phyloP scores from a whole-genome alignment of 2,329 filamentous ascomycete species.

The Colletotrichum zoysiae region DNA sequence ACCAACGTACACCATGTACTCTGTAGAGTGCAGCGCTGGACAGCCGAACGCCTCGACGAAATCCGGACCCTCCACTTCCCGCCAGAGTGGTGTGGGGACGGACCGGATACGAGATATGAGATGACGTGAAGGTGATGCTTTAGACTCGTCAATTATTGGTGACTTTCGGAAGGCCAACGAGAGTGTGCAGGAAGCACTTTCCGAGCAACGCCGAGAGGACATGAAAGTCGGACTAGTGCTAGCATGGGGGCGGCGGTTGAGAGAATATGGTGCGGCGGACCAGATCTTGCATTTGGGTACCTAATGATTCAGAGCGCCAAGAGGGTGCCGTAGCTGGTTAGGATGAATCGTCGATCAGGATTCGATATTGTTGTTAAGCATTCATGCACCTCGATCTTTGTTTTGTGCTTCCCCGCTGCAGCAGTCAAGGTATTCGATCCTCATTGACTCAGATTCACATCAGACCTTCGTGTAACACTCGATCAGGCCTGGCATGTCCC shows the following conservation, averaged over 20 bases:
- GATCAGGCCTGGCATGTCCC: background rate
- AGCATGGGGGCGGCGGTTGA: background rate
- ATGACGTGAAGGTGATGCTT: background rate
- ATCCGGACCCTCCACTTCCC: background rate
- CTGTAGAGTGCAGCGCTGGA: background rate
- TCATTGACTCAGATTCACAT: background rate
- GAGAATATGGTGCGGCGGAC: background rate
- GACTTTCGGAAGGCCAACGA: background rate
- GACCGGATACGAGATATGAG: background rate
- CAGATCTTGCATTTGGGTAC: background rate
- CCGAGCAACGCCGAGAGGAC: background rate
- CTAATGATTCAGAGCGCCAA: background rate
- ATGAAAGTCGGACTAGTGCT: background rate
- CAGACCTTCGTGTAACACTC: background rate
- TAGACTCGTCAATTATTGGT: background rate
- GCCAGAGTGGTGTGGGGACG: background rate
- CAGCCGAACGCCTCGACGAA: background rate
- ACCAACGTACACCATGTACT: background rate
- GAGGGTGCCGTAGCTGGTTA: background rate
- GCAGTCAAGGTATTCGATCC: background rate
- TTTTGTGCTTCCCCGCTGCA: background rate
- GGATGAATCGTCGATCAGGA: background rate
- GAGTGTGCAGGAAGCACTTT: background rate
- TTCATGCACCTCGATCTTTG: slow-evolving; percentile 8
- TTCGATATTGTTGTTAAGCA: background rate